Conservation (phyloP, 1,139 yeast genomes). For the Kodamaea anthophila region DNA sequence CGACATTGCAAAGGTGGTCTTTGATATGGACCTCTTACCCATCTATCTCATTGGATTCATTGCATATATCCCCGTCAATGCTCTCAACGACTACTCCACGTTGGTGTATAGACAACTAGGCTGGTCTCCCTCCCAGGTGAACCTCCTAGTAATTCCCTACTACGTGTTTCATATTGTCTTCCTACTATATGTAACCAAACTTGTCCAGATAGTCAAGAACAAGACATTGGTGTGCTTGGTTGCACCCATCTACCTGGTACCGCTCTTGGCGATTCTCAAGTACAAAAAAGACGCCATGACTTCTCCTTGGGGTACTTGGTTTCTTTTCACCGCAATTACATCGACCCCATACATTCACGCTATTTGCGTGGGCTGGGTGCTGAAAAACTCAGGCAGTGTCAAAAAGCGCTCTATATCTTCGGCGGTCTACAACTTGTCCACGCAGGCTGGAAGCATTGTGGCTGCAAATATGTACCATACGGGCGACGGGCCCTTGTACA, state of each 20-base stretch:
- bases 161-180: constrained; percentile 12
- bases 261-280: constrained; percentile 8
- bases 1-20: constrained; percentile 10
- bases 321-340: constrained; percentile 37
- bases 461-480: constrained; percentile 50
- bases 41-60: constrained; percentile 14
- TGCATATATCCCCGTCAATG: constrained; percentile 12
- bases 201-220: constrained; percentile 12
- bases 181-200: constrained; percentile 12
- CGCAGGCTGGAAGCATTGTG: constrained; percentile 49
- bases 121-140: constrained; percentile 14
- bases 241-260: constrained; percentile 9
- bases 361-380: constrained; percentile 53
- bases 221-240: constrained; percentile 8
- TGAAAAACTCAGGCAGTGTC: constrained; percentile 55
- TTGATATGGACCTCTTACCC: constrained; percentile 16
- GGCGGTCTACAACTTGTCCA: constrained; percentile 57
- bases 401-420: constrained; percentile 54
- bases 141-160: constrained; percentile 14
- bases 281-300: constrained; percentile 5
- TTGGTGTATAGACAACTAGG: constrained; percentile 14
- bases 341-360: constrained; percentile 53
- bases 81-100: constrained; percentile 13
- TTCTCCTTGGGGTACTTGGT: constrained; percentile 47
- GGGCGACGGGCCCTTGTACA: constrained; percentile 54